Evolutionary conservation across 805 yeast species (phyloP), one percentile per base, ranked within the genome.

Genomic region (Sugiyamaella mastotermitis): DNA sequence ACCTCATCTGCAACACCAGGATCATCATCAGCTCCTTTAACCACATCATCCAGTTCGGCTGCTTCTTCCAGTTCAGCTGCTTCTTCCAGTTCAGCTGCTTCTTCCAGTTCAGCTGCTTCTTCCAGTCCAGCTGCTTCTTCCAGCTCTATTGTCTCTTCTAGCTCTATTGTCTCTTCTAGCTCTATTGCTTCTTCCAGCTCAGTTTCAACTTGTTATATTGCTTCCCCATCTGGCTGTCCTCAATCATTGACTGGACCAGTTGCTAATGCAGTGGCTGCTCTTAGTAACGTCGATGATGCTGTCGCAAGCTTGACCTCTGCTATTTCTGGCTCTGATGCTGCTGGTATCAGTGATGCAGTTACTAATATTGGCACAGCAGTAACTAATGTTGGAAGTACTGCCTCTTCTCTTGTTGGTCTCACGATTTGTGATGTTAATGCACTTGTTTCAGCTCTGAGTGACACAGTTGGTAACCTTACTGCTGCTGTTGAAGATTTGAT

Each of bases 71-170:
- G 20, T 4, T 5, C 18, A 8, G 23, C 28, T 14, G 23, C 37
- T 15, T n/a, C 37, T 5, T 23, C 37, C 11, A 17, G 30, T 26
- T 14, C 30, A 7, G 13, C 30, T 7, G 13, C 30, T 5, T 14
- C 16, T 26, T 14, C 30, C 9, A 13, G 16, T 13, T 18, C 27
- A 15, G 24, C 15, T 32, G 6, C 36, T 31, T 13, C 22, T 16
- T 21, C 36, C 23, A 25, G 27, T 31, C 29, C 34, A 24, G 19
- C 37, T 10, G n/a, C 37, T 33, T 29, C 21, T 23, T 17, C 31
- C 19, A 16, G 11, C 4, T 22, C 31, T 8, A 14, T 23, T 24
- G 25, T 32, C 26, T 17, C 37, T 10, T 21, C 32, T 11, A 15
- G 18, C 18, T 25, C 33, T 18, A n/a, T 37, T n/a, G 13, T 16